Conservation (phyloP, 139 green algal species). For the Penium margaritaceum region DNA sequence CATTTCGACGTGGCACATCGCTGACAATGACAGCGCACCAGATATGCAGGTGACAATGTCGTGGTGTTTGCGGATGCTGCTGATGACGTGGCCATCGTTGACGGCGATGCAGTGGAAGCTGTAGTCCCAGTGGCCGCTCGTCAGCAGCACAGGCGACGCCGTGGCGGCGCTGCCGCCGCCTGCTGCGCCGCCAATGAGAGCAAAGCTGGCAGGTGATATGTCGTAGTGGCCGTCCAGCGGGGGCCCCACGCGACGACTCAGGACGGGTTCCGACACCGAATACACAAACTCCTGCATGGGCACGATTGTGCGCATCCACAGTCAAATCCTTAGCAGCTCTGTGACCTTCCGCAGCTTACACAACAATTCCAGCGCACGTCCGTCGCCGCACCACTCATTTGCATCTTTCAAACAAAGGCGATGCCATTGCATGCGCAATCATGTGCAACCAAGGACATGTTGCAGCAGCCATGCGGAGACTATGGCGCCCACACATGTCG, state of each 20-base stretch:
- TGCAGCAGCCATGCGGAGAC: too few species aligned
- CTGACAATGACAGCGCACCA: background rate
- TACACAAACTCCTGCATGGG: too few species aligned
- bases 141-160: background rate
- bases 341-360: too few species aligned
- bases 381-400: too few species aligned
- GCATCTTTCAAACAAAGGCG: too few species aligned
- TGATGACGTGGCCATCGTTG: conserved; percentile 38
- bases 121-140: conserved; percentile 23
- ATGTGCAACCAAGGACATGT: too few species aligned
- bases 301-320: background rate
- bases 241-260: background rate
- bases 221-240: background rate
- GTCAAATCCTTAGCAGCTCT: too few species aligned
- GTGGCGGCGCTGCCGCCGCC: background rate
- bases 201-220: background rate
- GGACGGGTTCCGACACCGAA: conserved; percentile 4
- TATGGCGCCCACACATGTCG: too few species aligned
- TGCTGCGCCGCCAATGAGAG: background rate
- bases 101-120: conserved; percentile 3
- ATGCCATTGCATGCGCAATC: too few species aligned
- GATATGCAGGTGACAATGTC: conserved; percentile 56
- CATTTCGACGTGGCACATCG: background rate
- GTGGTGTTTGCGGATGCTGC: conserved; percentile 54
- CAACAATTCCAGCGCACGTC: too few species aligned